phyloP scores from a whole-genome alignment of 2,329 filamentous ascomycete genomes.

The Fusarium sp. region DNA sequence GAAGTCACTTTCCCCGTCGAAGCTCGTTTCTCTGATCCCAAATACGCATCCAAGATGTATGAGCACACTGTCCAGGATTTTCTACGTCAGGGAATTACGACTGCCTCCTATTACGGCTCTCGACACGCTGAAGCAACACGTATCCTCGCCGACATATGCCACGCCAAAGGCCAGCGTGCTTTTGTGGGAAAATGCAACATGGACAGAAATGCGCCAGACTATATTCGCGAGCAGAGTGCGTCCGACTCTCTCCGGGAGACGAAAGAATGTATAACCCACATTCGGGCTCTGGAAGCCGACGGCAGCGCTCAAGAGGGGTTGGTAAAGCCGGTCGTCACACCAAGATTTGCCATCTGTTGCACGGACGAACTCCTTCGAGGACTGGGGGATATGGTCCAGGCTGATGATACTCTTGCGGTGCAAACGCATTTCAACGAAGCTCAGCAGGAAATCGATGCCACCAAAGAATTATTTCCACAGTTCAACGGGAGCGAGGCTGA shows the following conservation, averaged over 20 bases:
- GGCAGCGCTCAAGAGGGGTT: neutral
- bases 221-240: conserved; percentile 12
- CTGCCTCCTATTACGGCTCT: conserved; percentile 26
- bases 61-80: conserved; percentile 19
- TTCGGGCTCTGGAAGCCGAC: neutral
- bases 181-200: conserved; percentile 30
- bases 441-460: conserved; percentile 22
- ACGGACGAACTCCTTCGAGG: conserved; percentile 21
- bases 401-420: conserved; percentile 14
- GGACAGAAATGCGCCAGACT: conserved; percentile 23
- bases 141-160: conserved; percentile 21
- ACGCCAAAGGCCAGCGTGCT: conserved; percentile 11
- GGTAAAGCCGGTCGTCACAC: conserved; percentile 20
- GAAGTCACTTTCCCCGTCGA: conserved; percentile 68
- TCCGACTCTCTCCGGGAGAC: conserved; percentile 11
- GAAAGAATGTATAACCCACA: conserved; percentile 18
- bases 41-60: conserved; percentile 15
- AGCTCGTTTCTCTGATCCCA: conserved; percentile 15
- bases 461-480: conserved; percentile 10
- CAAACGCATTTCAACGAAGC: conserved; percentile 32
- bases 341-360: conserved; percentile 27
- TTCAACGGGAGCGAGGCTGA: conserved; percentile 26
- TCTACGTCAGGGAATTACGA: conserved; percentile 20
- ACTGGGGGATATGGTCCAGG: conserved; percentile 13
- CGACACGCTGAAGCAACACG: conserved; percentile 21